These are phyloP conservation scores for Aspergillus sclerotialis DNA, from an alignment of 2,329 filamentous ascomycete genomes.

Conservation along the genomic window DNA sequence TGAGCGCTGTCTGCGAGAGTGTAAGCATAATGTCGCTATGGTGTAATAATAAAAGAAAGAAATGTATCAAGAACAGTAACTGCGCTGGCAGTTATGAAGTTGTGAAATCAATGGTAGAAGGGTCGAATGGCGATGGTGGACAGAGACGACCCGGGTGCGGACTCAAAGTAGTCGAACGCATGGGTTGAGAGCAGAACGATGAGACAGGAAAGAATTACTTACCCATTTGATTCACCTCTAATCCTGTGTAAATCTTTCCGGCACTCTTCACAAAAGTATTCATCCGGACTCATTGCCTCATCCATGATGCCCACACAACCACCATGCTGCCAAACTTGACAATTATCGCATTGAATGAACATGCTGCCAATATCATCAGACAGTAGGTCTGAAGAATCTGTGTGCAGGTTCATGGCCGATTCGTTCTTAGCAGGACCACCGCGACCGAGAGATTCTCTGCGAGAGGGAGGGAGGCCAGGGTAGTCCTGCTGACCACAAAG, in stretches of 20 bases:
- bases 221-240: slow-evolving; percentile 76
- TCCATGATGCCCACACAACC: slow-evolving; percentile 96
- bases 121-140: no score
- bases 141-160: no score
- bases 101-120: background rate
- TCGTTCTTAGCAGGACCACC: slow-evolving; percentile 52
- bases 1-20: slow-evolving; percentile 48
- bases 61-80: slow-evolving; percentile 1
- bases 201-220: slow-evolving; percentile 35
- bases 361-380: slow-evolving; percentile 85
- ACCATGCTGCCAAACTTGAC: slow-evolving; percentile 98
- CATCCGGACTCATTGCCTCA: slow-evolving; percentile 84
- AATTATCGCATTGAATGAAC: slow-evolving; percentile 96
- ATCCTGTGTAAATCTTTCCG: slow-evolving; percentile 86
- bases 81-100: background rate
- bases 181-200: no score
- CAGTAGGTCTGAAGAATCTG: slow-evolving; percentile 53
- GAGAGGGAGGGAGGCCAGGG: slow-evolving; percentile 64
- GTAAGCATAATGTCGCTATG: slow-evolving; percentile 23
- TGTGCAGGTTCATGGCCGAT: slow-evolving; percentile 51
- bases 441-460: slow-evolving; percentile 50
- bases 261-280: slow-evolving; percentile 97
- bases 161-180: no score
- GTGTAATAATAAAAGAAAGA: background rate
- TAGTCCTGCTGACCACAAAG: slow-evolving; percentile 94